These are phyloP conservation scores for Chloris gayana DNA, from an alignment of 176 grass and related monocot species.

Conservation along the genomic window DNA sequence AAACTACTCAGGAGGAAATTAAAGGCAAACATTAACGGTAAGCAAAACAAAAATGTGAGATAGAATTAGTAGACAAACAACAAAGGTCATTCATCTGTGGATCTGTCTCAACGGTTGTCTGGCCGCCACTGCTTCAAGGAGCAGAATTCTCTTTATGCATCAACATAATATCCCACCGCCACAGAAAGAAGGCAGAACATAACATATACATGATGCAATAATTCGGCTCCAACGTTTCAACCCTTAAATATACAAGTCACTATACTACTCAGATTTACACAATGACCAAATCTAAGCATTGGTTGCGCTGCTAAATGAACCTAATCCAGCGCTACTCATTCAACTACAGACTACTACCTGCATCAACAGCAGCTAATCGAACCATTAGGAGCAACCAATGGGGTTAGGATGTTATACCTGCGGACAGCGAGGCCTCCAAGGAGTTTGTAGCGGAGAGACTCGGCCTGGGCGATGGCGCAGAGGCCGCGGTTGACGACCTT, in stretches of 20 bases:
- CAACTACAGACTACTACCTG: no score
- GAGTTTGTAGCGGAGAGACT: constrained; percentile 82
- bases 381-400: neutral
- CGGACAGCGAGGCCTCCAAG: constrained; percentile 84
- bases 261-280: no score
- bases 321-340: no score
- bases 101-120: constrained; percentile 91
- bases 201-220: constrained; percentile 14
- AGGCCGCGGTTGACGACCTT: constrained; percentile 84
- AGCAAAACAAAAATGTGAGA: constrained; percentile 59
- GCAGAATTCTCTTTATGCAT: constrained; percentile 62
- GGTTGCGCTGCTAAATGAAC: no score
- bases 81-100: constrained; percentile 60
- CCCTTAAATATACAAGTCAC: no score
- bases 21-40: no score
- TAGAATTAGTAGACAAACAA: constrained; percentile 77
- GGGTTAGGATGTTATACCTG: constrained; percentile 43
- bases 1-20: no score
- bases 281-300: no score
- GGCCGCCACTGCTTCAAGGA: constrained; percentile 46
- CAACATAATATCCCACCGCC: constrained; percentile 44
- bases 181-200: constrained; percentile 31
- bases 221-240: no score
- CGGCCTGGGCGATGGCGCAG: constrained; percentile 79
- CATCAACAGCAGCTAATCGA: neutral